Conservation (phyloP, 768 basidiomycete species). For the Boletellus sp. region DNA sequence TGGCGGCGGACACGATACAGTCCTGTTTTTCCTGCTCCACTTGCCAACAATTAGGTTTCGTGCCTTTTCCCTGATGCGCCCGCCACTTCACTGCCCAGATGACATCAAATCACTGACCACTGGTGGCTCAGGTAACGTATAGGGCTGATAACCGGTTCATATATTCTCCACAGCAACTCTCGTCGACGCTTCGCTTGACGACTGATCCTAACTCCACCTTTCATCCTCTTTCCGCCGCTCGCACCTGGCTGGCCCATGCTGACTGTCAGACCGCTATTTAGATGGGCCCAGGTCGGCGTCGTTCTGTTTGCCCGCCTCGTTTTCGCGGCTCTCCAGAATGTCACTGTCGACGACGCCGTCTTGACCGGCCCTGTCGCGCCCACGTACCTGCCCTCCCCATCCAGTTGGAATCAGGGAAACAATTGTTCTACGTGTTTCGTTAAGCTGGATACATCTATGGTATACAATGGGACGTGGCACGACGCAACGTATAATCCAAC, state of each 20-base stretch:
- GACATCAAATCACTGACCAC: too few relatives aligned
- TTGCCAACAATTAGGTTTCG: too few relatives aligned
- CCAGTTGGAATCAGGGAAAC: constrained; percentile 6
- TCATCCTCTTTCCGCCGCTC: not conserved
- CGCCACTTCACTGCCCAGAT: too few relatives aligned
- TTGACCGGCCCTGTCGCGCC: constrained; percentile 4
- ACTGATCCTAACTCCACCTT: not conserved
- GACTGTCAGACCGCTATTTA: too few relatives aligned
- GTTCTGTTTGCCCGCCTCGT: not conserved
- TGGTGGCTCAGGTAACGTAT: too few relatives aligned
- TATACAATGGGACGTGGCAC: constrained; percentile 19
- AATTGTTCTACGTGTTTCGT: not conserved
- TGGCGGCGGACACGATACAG: too few relatives aligned
- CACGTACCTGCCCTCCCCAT: constrained; percentile 4
- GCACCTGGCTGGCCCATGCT: not conserved
- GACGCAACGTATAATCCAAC: not conserved
- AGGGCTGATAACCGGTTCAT: too few relatives aligned
- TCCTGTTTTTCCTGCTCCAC: too few relatives aligned
- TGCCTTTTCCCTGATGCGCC: too few relatives aligned
- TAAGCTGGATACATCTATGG: not conserved
- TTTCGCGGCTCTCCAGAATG: constrained; percentile 8
- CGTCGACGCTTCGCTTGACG: too few relatives aligned
- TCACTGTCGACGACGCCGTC: constrained; percentile 16
- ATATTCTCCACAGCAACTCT: too few relatives aligned
- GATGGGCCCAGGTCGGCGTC: not conserved